phyloP scores from a whole-genome alignment of 306 rosid genomes.

The Sphenostylis stenocarpa region DNA sequence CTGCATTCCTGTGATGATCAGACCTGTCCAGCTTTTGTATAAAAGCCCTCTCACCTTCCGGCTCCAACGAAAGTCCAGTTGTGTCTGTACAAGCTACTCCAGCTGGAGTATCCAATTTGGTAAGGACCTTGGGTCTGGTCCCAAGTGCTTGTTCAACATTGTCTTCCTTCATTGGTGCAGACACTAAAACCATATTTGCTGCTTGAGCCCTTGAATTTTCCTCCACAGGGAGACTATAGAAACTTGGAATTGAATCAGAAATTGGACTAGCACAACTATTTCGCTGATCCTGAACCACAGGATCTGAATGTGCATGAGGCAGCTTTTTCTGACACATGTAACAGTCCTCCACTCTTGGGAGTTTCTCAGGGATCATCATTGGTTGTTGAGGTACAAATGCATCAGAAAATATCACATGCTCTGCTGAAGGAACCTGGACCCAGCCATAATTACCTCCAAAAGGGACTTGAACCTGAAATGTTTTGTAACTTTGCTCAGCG shows the following conservation, averaged over 20 bases:
- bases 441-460: constrained; percentile 64
- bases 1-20: constrained; percentile 43
- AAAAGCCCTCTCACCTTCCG: constrained; percentile 46
- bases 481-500: constrained; percentile 67
- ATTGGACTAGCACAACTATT: constrained; percentile 42
- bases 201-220: constrained; percentile 55
- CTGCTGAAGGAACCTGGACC: constrained; percentile 60
- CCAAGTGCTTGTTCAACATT: constrained; percentile 56
- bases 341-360: constrained; percentile 61
- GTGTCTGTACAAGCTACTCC: constrained; percentile 42
- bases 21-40: constrained; percentile 39
- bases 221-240: constrained; percentile 49
- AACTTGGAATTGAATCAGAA: constrained; percentile 54
- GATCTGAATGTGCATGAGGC: constrained; percentile 90
- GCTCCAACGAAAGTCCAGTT: constrained; percentile 36
- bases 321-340: constrained; percentile 76
- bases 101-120: constrained; percentile 50
- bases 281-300: constrained; percentile 61
- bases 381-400: constrained; percentile 57
- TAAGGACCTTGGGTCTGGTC: constrained; percentile 45
- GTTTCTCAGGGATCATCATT: constrained; percentile 51
- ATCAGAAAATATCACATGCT: constrained; percentile 54
- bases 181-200: constrained; percentile 45
- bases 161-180: constrained; percentile 54
- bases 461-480: constrained; percentile 65